These are phyloP conservation scores for Stachybotrys chartarum DNA, from an alignment of 2,329 filamentous ascomycete species.

Conservation along the genomic window DNA sequence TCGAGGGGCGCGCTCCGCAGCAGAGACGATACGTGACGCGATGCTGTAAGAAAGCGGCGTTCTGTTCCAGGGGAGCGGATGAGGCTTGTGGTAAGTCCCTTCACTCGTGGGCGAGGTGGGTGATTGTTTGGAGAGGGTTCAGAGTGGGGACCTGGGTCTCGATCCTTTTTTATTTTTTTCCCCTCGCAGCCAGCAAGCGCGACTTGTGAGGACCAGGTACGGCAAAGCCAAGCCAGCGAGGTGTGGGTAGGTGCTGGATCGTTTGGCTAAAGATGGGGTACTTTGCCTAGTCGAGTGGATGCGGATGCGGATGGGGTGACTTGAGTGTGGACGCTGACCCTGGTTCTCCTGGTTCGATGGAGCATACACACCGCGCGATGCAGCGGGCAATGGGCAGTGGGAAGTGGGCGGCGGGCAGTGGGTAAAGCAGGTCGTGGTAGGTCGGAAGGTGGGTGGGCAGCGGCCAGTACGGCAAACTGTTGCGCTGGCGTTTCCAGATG, in stretches of 20 bases:
- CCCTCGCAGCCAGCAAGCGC: conserved; percentile 12
- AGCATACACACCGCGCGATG: not conserved
- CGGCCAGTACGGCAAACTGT: not conserved
- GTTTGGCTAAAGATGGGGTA: not conserved
- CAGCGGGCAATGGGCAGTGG: not conserved
- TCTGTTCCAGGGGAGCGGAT: conserved; percentile 27
- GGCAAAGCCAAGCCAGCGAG: conserved; percentile 18
- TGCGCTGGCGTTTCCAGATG: not conserved
- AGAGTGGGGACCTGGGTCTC: conserved; percentile 39
- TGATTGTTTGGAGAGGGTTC: conserved; percentile 35
- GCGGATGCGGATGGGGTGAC: not conserved
- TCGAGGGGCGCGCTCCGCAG: not conserved
- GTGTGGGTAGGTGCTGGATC: conserved; percentile 7
- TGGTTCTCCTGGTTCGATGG: conserved; percentile 1
- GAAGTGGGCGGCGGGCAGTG: not conserved
- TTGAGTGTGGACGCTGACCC: not conserved
- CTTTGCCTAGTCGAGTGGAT: not conserved
- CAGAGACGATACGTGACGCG: not conserved
- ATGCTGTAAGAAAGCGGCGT: conserved; percentile 16
- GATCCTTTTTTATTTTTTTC: conserved; percentile 33
- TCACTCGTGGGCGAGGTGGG: conserved; percentile 23
- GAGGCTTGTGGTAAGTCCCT: conserved; percentile 31
- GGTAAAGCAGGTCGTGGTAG: not conserved
- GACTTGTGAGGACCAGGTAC: conserved; percentile 10
- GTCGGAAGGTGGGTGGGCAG: not conserved